Evolutionary conservation across 345 rosid species (phyloP).

Genomic region (Mallotus nudiflorus): DNA sequence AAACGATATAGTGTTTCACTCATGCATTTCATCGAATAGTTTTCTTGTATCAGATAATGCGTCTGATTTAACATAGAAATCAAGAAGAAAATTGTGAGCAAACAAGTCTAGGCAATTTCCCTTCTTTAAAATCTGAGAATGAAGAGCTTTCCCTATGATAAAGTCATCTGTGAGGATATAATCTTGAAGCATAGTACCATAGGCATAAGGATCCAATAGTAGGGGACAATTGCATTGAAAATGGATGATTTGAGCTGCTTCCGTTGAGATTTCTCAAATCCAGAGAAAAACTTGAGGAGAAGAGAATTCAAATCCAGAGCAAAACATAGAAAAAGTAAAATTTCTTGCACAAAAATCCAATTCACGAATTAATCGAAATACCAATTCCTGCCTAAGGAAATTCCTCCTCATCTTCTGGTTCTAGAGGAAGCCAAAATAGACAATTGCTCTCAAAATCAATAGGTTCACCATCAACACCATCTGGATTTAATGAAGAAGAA

Average conservation of each 20-base stretch:
- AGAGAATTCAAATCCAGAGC: no score
- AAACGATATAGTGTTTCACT: conserved; percentile 57
- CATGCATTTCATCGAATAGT: conserved; percentile 75
- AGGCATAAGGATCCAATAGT: conserved; percentile 46
- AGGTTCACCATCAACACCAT: no score
- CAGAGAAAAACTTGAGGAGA: no score
- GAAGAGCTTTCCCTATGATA: conserved; percentile 43
- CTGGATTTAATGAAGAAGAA: no score
- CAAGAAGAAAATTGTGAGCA: conserved; percentile 57
- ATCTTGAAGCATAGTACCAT: conserved; percentile 52
- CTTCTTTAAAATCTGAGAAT: conserved; percentile 53
- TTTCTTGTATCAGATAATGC: conserved; percentile 40
- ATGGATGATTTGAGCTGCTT: conserved; percentile 24
- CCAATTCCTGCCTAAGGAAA: no score
- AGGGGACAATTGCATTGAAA: conserved; percentile 9
- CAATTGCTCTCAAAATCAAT: no score
- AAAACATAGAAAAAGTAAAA: no score
- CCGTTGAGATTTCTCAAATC: no score
- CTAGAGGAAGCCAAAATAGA: no score
- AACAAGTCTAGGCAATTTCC: conserved; percentile 77
- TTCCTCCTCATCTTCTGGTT: no score
- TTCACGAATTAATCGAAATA: no score
- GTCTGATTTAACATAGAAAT: conserved; percentile 47
- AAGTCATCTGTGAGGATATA: conserved; percentile 57
- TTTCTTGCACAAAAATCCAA: no score